These are phyloP conservation scores for Phytophthora vignae DNA, from an alignment of 352 stramenopile genomes.

Conservation along the genomic window DNA sequence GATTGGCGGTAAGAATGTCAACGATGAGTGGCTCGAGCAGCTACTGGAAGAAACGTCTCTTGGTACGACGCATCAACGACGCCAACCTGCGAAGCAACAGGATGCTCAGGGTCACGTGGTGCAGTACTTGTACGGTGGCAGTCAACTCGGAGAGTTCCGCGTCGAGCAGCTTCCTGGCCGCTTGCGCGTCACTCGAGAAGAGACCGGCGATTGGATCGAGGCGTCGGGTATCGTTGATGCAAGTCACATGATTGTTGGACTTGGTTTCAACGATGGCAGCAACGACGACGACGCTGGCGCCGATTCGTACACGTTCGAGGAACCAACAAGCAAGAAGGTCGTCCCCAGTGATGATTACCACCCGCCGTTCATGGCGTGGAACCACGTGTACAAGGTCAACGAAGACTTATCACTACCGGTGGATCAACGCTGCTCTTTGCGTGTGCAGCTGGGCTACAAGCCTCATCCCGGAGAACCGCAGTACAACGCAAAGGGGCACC, in stretches of 20 bases:
- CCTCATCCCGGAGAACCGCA: slow-evolving; percentile 9
- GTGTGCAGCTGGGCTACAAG: slow-evolving; percentile 38
- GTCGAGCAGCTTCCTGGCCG: slow-evolving; percentile 66
- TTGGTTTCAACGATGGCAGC: slow-evolving; percentile 34
- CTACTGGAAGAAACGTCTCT: slow-evolving; percentile 28
- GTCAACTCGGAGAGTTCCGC: slow-evolving; percentile 65
- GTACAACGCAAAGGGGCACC: slow-evolving; percentile 25
- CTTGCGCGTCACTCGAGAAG: slow-evolving; percentile 68
- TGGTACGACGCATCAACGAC: not conserved
- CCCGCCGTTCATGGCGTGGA: slow-evolving; percentile 44
- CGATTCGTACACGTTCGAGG: slow-evolving; percentile 42
- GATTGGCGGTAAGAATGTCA: slow-evolving; percentile 23
- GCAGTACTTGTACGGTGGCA: slow-evolving; percentile 64
- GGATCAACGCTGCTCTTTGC: slow-evolving; percentile 48
- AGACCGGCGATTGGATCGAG: slow-evolving; percentile 79
- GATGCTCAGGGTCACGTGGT: slow-evolving; percentile 23
- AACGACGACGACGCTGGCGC: slow-evolving; percentile 26
- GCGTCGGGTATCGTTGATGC: slow-evolving; percentile 55
- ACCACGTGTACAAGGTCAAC: slow-evolving; percentile 57
- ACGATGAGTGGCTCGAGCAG: slow-evolving; percentile 39
- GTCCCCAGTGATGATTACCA: slow-evolving; percentile 39
- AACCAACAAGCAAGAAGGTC: slow-evolving; percentile 18
- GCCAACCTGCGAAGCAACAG: slow-evolving; percentile 19
- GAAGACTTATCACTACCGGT: slow-evolving; percentile 34
- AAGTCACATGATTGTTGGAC: slow-evolving; percentile 51